These are phyloP conservation scores for Aaosphaeria pasadenensis DNA, from an alignment of 2,329 filamentous ascomycete genomes.

Conservation along the genomic window DNA sequence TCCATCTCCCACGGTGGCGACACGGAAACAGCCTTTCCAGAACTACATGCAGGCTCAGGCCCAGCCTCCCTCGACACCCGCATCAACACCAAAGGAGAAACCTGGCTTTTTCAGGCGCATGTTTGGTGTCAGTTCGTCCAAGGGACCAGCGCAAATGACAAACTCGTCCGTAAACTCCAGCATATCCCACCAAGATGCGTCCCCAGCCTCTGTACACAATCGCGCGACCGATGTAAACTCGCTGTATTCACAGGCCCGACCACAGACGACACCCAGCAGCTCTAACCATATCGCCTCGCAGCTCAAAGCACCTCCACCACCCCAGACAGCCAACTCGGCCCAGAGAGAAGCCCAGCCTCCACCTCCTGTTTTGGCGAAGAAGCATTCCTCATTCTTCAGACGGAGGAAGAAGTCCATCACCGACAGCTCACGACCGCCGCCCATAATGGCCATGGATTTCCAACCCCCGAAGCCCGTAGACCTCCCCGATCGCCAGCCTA, in stretches of 20 bases:
- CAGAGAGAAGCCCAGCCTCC: constrained; percentile 18
- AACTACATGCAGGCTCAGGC: no score
- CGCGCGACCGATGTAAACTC: constrained; percentile 26
- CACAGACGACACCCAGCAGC: constrained; percentile 39
- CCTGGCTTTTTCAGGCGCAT: constrained; percentile 92
- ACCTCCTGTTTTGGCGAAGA: constrained; percentile 66
- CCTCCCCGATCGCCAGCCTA: constrained; percentile 24
- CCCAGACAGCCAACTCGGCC: constrained; percentile 21
- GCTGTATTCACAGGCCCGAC: constrained; percentile 29
- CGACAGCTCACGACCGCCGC: constrained; percentile 64
- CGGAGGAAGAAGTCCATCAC: constrained; percentile 85
- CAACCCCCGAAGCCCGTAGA: constrained; percentile 12
- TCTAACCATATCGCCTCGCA: constrained; percentile 46
- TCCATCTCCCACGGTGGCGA: constrained; percentile 53
- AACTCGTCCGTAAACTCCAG: constrained; percentile 13
- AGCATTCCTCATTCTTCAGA: constrained; percentile 91
- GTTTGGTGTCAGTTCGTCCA: constrained; percentile 68
- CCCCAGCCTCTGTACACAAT: constrained; percentile 14
- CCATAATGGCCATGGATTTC: constrained; percentile 50
- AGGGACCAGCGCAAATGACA: constrained; percentile 41
- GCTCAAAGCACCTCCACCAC: constrained; percentile 41
- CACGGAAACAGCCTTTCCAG: constrained; percentile 44
- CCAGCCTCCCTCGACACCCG: constrained; percentile 38
- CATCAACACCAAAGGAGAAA: constrained; percentile 54
- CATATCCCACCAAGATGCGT: constrained; percentile 13